These are phyloP conservation scores for Nevesoporus exiguus DNA, from an alignment of 768 basidiomycete genomes.

Conservation along the genomic window DNA sequence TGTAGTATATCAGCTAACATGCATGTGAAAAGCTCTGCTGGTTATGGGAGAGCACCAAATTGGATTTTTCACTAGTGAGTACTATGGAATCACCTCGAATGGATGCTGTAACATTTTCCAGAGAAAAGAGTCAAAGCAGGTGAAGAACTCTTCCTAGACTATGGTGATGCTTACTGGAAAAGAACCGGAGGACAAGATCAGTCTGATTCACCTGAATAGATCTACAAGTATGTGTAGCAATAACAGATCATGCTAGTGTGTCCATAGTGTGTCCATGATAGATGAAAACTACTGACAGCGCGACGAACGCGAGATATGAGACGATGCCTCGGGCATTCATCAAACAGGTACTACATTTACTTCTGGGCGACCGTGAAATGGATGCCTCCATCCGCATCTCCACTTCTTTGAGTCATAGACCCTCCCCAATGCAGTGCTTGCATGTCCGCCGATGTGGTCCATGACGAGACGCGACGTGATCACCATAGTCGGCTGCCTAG, in stretches of 20 bases:
- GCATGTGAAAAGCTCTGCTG: constrained; percentile 15
- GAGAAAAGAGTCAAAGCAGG: constrained; percentile 28
- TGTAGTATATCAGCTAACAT: not conserved
- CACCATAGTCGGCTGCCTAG: constrained; percentile 28
- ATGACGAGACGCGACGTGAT: constrained; percentile 42
- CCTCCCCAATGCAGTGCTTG: constrained; percentile 35
- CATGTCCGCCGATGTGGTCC: constrained; percentile 41
- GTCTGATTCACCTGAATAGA: not conserved
- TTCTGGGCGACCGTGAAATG: constrained; percentile 39
- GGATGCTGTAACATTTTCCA: constrained; percentile 1
- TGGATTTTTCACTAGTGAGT: constrained; percentile 37
- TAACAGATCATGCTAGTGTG: not conserved
- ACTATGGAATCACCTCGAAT: not conserved
- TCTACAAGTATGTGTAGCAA: too few relatives aligned
- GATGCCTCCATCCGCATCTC: constrained; percentile 45
- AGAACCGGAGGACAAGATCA: too few relatives aligned
- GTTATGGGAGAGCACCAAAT: constrained; percentile 38
- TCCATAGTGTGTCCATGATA: not conserved
- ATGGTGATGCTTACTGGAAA: constrained; percentile 33
- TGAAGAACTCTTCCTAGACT: constrained; percentile 36
- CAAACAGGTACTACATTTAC: constrained; percentile 35
- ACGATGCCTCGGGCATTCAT: not conserved
- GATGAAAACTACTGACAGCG: not conserved
- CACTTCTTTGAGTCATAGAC: constrained; percentile 34
- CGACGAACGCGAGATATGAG: not conserved